These are phyloP conservation scores for Leishmania lainsoni DNA, from an alignment of 208 protist species.

Conservation along the genomic window DNA sequence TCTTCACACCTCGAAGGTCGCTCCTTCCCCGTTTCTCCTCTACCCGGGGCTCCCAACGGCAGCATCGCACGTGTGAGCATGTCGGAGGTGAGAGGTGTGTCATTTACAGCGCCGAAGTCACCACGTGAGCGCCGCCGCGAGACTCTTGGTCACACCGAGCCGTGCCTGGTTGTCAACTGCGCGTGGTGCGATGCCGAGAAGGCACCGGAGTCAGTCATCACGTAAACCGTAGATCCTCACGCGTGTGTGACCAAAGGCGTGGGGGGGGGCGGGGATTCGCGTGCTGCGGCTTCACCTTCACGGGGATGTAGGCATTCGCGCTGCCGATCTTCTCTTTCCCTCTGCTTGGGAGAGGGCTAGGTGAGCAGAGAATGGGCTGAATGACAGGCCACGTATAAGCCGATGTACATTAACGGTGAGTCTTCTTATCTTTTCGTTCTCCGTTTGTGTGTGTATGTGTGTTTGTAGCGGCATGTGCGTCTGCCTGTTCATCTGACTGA, in stretches of 20 bases:
- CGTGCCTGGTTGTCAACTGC: constrained; percentile 72
- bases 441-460: not conserved
- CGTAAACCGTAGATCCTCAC: not conserved
- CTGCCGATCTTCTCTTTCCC: not conserved
- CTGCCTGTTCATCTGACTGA: not conserved
- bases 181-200: constrained; percentile 70
- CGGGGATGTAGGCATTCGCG: not conserved
- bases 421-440: not conserved
- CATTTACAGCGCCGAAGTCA: not conserved
- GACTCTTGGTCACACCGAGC: constrained; percentile 42
- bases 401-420: not conserved
- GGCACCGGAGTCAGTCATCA: constrained; percentile 1
- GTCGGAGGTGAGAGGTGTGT: not conserved
- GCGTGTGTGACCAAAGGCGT: not conserved
- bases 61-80: not conserved
- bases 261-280: not conserved
- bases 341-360: not conserved
- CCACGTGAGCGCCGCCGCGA: constrained; percentile 1
- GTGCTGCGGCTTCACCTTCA: not conserved
- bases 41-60: not conserved
- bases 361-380: not conserved
- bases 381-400: not conserved
- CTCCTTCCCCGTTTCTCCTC: not conserved
- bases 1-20: not conserved
- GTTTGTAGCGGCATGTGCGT: not conserved